Percentiles rank a stretch among this genome's conserved stretches.
phyloP scores from a whole-genome alignment of 345 rosid genomes.

The Eucalyptus sideroxylon region DNA sequence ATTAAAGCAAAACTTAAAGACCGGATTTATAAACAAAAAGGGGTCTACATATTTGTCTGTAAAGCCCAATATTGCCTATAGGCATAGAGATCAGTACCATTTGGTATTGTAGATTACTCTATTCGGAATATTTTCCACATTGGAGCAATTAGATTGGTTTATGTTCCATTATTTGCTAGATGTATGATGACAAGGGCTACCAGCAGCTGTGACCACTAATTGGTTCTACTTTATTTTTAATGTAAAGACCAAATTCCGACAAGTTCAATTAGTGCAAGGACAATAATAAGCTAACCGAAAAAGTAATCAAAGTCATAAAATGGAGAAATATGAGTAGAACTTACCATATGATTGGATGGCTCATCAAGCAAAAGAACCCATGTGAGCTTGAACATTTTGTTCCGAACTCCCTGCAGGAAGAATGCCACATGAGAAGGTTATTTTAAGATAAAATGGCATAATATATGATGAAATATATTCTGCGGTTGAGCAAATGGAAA shows the following conservation, averaged over 20 bases:
- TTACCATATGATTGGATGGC: neutral
- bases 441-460: neutral
- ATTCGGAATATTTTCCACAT: neutral
- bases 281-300: no score
- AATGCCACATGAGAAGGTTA: neutral
- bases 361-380: neutral
- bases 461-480: neutral
- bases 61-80: neutral
- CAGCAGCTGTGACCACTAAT: neutral
- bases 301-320: neutral
- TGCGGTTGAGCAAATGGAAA: rapidly evolving
- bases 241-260: neutral
- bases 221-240: neutral
- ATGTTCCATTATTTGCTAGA: neutral
- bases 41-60: neutral
- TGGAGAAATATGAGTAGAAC: neutral
- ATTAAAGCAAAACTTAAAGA: neutral
- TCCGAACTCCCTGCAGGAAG: neutral
- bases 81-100: neutral
- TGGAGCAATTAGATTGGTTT: neutral
- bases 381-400: neutral
- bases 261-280: neutral
- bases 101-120: neutral
- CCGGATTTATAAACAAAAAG: neutral
- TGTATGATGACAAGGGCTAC: neutral